These are phyloP conservation scores for Blastobotrys arbuscula DNA, from an alignment of 1,139 yeast species.

Conservation along the genomic window DNA sequence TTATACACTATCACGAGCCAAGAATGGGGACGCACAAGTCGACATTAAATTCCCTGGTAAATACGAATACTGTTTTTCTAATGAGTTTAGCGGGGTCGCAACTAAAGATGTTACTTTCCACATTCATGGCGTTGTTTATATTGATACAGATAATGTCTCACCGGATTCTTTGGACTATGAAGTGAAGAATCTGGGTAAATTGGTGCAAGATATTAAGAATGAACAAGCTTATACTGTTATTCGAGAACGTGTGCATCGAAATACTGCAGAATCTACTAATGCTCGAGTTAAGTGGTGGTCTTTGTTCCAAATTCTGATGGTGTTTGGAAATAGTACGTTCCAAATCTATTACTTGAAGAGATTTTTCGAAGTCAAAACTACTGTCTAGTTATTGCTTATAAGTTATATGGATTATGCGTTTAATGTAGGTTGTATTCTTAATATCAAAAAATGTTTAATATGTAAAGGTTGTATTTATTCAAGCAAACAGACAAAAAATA, in stretches of 20 bases:
- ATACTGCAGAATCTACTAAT: conserved; percentile 96
- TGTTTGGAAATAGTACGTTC: conserved; percentile 79
- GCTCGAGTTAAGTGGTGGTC: conserved; percentile 99
- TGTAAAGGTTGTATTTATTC: too few relatives aligned
- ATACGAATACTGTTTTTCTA: conserved; percentile 85
- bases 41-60: conserved; percentile 66
- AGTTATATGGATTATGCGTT: too few relatives aligned
- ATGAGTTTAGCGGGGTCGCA: conserved; percentile 65
- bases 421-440: too few relatives aligned
- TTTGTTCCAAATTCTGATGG: conserved; percentile 80
- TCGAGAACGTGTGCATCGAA: conserved; percentile 96
- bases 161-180: conserved; percentile 82
- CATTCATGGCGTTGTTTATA: conserved; percentile 86
- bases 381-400: too few relatives aligned
- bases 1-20: conserved; percentile 48
- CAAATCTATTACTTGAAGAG: conserved; percentile 92
- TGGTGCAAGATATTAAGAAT: conserved; percentile 81
- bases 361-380: conserved; percentile 90
- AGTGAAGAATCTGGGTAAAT: conserved; percentile 66
- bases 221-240: conserved; percentile 86
- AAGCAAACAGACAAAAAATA: too few relatives aligned
- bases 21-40: conserved; percentile 77
- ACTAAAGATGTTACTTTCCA: conserved; percentile 94
- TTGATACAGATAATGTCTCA: conserved; percentile 78
- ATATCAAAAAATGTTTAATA: too few relatives aligned